Evolutionary conservation across 768 basidiomycete species (phyloP), one percentile per base, ranked within the genome.

Genomic region (Paxillus rubicundulus): DNA sequence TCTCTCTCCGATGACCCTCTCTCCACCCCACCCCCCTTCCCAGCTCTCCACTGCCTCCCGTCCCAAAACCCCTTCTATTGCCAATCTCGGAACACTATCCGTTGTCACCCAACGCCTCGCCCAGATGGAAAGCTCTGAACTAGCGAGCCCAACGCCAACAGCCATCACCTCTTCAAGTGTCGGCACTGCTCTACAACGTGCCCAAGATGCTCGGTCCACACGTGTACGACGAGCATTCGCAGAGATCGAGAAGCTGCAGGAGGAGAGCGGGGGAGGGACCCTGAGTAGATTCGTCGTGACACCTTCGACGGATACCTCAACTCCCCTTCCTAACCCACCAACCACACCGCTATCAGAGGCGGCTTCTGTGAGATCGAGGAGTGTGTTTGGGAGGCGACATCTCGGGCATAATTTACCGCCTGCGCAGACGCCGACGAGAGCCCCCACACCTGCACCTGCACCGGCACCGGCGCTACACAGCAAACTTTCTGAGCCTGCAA

Each of bases 31-130:
- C 7, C 60, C 61, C 8, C 68, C 63, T 17, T 63, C 66, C 42
- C 68, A 57, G 32, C 7, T 57, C 16, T 63, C 66, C 40, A 52
- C 60, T 42, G 66, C 67, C 41, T 65, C 61, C 53, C 72, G 64
- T 48, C 61, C 65, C 17, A 70, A 64, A 49, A 86, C 82, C 52
- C 82, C 85, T 5, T 87, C 86, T 8, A 80, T 88, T 40, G 70
- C 77, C 24, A 82, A 86, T 52, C 74, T 88, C 14, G 79, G 76
- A 53, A 75, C 77, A 49, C 66, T 81, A 36, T 87, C 85, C 7
- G 78, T 87, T 20, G 87, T 89, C 42, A 81, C 78, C 53, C 80
- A 84, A 56, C 82, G 86, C 33, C 74, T 86, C 13, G 81, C 82
- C 9, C 78, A 86, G 58, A 79, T 87, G 10, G 77, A 85, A 59